Percentiles rank a stretch among this genome's conserved stretches.
Conservation (phyloP, 768 basidiomycete species). For the Hydnum rufescens region DNA sequence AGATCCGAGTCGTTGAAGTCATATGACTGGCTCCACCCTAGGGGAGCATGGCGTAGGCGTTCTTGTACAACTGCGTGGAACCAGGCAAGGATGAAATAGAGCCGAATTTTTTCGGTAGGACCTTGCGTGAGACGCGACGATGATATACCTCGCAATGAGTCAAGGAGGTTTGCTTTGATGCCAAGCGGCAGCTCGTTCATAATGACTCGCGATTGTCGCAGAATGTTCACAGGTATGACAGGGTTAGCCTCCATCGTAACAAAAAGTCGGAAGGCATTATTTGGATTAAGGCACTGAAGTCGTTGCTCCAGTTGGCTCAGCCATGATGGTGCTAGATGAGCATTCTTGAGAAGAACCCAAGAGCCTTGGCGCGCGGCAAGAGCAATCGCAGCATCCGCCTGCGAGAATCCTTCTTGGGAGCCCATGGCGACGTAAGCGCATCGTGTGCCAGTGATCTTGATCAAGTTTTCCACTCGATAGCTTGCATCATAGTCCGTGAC, state of each 20-base stretch:
- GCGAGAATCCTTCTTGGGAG: constrained; percentile 87
- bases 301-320: constrained; percentile 81
- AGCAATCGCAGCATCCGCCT: constrained; percentile 90
- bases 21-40: constrained; percentile 93
- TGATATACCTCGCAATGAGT: constrained; percentile 61
- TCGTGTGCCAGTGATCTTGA: constrained; percentile 52
- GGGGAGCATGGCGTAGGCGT: constrained; percentile 81
- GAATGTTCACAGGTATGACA: constrained; percentile 85
- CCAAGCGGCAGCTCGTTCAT: constrained; percentile 99
- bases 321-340: constrained; percentile 91
- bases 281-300: constrained; percentile 73
- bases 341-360: constrained; percentile 94
- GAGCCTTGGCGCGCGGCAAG: constrained; percentile 80
- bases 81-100: constrained; percentile 96
- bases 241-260: constrained; percentile 96
- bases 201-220: constrained; percentile 85
- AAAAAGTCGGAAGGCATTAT: constrained; percentile 89
- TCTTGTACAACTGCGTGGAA: constrained; percentile 98
- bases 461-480: constrained; percentile 78
- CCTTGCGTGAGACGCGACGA: constrained; percentile 58
- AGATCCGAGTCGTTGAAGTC: constrained; percentile 99
- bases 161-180: constrained; percentile 89
- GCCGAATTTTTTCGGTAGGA: constrained; percentile 76
- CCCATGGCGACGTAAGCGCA: constrained; percentile 95
- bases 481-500: constrained; percentile 98